Base-by-base conservation (phyloP, 768 basidiomycete species). In the Sarcodon sp. region DNA sequence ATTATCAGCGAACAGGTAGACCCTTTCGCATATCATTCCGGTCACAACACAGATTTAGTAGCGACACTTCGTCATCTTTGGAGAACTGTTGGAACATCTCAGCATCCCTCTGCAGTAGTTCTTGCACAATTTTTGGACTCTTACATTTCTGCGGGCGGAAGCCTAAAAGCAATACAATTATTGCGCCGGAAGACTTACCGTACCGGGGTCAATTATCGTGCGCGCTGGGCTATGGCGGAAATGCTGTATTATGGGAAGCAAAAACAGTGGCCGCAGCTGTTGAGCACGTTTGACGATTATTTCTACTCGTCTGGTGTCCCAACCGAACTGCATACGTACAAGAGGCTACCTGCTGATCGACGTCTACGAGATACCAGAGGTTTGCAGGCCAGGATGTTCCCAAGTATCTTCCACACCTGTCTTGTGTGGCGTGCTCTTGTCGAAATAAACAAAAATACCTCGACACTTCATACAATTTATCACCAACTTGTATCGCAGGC, bases 241-340 rank as follows among this genome's bases (percentile, higher is more conserved):
- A 54, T 61, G 53, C 47, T 53, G 6, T 56, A 58, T 50, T 51
- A 59, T 32, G 36, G 46, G 8, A 39, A 44, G 1, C 33, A 46
- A 11, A 43, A 48, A 18, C 32, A 58, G 8, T 35, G 51, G 31
- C 13, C 3, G 13, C 33, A 47, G 2, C 45, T 56, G 7, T 48
- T 59, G 35, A 38, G 63, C 43, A 62, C 71, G 0, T 86, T 77
- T 55, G 59, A 61, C 10, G 65, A 70, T 6, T 68, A 76, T 47
- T 83, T 80, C 54, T 69, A 69, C 47, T 51, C 68, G 6, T 60
- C 68, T 35, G 80, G 76, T 11, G 63, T 85, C n/a, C 79, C 82
- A 0, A 15, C n/a, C 8, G 35, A 49, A 10, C 49, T 51, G 1
- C 8, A 46, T 37, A 37, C 50, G 7, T 53, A 39, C 48, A 44